phyloP scores from a whole-genome alignment of 306 rosid species.

The Trifolium pratense region DNA sequence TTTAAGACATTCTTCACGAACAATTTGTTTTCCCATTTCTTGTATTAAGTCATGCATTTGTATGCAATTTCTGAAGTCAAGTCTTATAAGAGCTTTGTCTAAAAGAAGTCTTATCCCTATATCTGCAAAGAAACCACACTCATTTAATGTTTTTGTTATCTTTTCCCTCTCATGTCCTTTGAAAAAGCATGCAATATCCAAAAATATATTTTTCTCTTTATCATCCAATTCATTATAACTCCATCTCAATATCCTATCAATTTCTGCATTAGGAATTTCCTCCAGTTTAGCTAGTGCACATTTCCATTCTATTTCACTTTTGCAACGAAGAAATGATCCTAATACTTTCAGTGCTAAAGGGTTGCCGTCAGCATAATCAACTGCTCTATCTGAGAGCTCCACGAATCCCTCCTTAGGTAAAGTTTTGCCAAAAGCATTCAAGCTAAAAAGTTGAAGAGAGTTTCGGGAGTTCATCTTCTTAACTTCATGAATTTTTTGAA shows the following conservation, averaged over 20 bases:
- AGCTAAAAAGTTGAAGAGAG: conserved; percentile 34
- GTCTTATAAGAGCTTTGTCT: conserved; percentile 34
- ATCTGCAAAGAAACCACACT: neutral
- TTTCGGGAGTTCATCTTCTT: conserved; percentile 32
- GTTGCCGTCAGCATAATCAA: conserved; percentile 29
- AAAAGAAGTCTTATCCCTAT: neutral
- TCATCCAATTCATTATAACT: conserved; percentile 30
- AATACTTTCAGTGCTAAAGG: conserved; percentile 43
- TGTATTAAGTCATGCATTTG: conserved; percentile 44
- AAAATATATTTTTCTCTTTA: conserved; percentile 1
- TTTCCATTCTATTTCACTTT: conserved; percentile 38
- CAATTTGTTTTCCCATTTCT: conserved; percentile 33
- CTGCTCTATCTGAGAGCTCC: conserved; percentile 21
- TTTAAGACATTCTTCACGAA: conserved; percentile 16
- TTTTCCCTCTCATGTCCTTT: neutral
- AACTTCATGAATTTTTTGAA: conserved; percentile 34
- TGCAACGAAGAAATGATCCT: neutral
- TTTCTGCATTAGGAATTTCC: neutral
- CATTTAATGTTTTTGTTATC: neutral
- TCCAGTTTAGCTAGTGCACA: conserved; percentile 15
- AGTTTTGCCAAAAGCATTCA: conserved; percentile 32
- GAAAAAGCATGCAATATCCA: conserved; percentile 30
- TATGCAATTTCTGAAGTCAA: neutral
- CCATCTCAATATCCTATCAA: conserved; percentile 16
- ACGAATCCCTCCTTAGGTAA: neutral